Base-by-base conservation (phyloP, 768 basidiomycete species). In the Tylopilus intermedius region DNA sequence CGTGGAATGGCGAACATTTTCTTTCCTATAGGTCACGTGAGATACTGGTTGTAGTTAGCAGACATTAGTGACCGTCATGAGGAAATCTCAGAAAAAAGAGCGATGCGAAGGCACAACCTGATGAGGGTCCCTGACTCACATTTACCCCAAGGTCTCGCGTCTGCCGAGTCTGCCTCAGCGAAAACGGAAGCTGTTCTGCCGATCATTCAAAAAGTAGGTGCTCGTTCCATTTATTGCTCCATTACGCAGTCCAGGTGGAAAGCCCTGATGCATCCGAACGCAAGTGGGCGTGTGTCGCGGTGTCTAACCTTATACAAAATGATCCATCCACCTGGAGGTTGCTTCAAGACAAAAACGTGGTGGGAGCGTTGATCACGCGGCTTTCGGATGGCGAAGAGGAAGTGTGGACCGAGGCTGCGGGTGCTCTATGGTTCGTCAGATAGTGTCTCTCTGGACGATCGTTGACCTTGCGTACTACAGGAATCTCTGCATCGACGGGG, bases 211-310 rank as follows among this genome's bases (percentile, higher is more conserved):
- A 95, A 95, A 79, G 94, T 93, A 47, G 6, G 46, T 51, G 64
- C 57, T 32, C 30, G 21, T 18, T 30, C 54, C 26, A 30, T 30
- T 22, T 4, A 38, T 9, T 21, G 13, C 22, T 8, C 48, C 26
- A 14, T 47, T 42, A 40, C 53, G 42, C 45, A 43, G 45, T 27
- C 14, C 58, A 91, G 89, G 83, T 93, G 78, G 81, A 84, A 62
- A 83, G 84, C 67, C 60, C 81, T 5, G 91, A 95, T 59, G 76
- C 79, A 7, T 71, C 78, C 1, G 94, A 97, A 58, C 82, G 94
- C 49, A 90, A 91, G 66, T 96, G 92, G 94, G 92, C 94, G 4
- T 95, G 94, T 67, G 92, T 94, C 22, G 93, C 94, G 1, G 88
- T 95, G n/a, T 93, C 90, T 10, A 95, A 91, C 68, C 74, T 97